Evolutionary conservation across 2,329 filamentous ascomycete genomes (phyloP), one percentile per base, ranked within the genome.

Genomic region (Cladophialophora yegresii): DNA sequence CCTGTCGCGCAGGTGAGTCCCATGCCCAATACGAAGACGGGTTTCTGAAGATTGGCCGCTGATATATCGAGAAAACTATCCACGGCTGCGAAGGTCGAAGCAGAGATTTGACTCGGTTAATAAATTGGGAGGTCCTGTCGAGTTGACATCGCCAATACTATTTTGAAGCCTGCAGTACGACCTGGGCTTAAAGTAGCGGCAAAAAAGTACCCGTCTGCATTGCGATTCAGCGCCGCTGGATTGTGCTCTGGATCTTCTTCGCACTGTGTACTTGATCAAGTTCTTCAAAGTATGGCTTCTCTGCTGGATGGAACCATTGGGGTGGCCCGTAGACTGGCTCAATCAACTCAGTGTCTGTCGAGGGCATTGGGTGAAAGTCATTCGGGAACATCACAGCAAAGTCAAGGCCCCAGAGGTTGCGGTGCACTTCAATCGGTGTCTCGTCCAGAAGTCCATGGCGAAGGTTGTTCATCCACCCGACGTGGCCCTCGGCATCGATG

Each of bases 271-370:
- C 56, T 33, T 33, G 16, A 22, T 12, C 12, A 23, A 70, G 28
- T 62, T 64, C 54, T 51, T 40, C n/a, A 10, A 61, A 23, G 6
- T 54, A 61, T 61, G 58, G 58, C 50, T 45, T 40, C n/a, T 28
- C 23, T 43, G 32, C 49, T n/a, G 50, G 26, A 20, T n/a, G 30
- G 36, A 61, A 61, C 58, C 49, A 54, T n/a, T 28, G 10, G 12
- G 58, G 58, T 1, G 56, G 22, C 2, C 22, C 56, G 40, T 2
- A 32, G 12, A 49, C 9, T 20, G 40, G 32, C 10, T 40, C 32
- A 10, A 33, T 10, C 40, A 49, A 28, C n/a, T 55, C 59, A 13
- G 59, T 61, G 40, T 61, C 59, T 49, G 55, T 43, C n/a, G 50
- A 23, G 22, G 59, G 30, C 8, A 61, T 54, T 16, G 47, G 58